Base-by-base conservation (phyloP, 441 rosid species). In the Brassica hybrid region DNA sequence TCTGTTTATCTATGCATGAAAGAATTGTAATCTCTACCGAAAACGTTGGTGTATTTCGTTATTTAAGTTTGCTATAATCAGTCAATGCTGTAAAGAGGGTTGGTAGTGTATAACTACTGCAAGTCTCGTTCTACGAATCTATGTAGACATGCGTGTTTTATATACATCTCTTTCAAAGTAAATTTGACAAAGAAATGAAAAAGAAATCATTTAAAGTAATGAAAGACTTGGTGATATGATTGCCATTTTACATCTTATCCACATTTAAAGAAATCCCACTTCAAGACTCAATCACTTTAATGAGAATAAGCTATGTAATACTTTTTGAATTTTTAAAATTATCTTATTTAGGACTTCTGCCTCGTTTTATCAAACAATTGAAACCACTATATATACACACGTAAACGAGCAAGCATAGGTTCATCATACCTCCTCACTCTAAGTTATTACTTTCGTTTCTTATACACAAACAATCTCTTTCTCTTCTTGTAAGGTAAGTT, bases 261-360 rank as follows among this genome's bases (percentile, higher is more conserved):
- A 74, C 79, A 79, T 84, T 87, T 83, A 87, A 84, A 86, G 89
- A 77, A 76, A 85, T 78, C 72, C 91, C 90, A 91, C 86, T 93
- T 69, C 72, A 78, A 81, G 80, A 89, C 95, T 90, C 97, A 84
- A 89, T 76, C 89, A 80, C 72, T 79, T 82, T 78, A 66, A 45
- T 45, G 14, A 36, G 11, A 36, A 36, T 36, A 36, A 36, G 43
- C 52, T 13, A 45, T 45, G 13, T 45, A 45, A 54, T 72, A 10
- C 13, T 41, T 76, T 25, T 41, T 23, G 11, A 34, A 41, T 32
- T 48, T 34, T 1, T 2, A 6, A 0, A 66, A 2, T 66, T 67
- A 36, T 50, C 43, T 68, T 48, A 38, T 25, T 16, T 21, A 9
- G 25, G 45, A 70, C 3, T 65, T 79, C 6, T 74, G 82, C 82